phyloP scores from a whole-genome alignment of 352 stramenopile genomes.

The Pythium sukuiense region DNA sequence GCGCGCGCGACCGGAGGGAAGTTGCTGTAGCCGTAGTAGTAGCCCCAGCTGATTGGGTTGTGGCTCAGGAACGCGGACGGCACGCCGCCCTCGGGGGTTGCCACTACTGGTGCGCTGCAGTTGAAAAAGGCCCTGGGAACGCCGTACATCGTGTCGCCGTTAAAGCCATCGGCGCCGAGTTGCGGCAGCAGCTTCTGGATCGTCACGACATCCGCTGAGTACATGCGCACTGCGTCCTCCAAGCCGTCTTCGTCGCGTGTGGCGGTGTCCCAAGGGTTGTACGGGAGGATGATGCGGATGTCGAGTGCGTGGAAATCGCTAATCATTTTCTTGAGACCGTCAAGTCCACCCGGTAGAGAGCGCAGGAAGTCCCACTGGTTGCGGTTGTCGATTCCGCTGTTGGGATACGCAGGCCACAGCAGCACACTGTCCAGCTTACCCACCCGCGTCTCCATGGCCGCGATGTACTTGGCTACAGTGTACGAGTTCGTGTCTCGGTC shows the following conservation, averaged over 20 bases:
- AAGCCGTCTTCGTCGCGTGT: constrained; percentile 58
- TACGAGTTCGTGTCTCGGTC: constrained; percentile 61
- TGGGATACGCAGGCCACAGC: constrained; percentile 81
- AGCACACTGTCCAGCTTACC: constrained; percentile 77
- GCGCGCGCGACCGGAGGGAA: constrained; percentile 70
- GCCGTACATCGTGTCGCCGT: constrained; percentile 89
- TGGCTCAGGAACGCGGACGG: constrained; percentile 56
- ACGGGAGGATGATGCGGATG: constrained; percentile 74
- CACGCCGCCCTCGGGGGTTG: constrained; percentile 64
- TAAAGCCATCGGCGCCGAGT: constrained; percentile 73
- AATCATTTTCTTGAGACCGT: constrained; percentile 47
- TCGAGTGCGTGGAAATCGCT: constrained; percentile 56
- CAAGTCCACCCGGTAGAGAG: constrained; percentile 53
- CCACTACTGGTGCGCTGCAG: constrained; percentile 56
- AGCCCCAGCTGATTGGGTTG: constrained; percentile 85
- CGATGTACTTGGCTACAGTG: constrained; percentile 71
- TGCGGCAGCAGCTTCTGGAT: constrained; percentile 41
- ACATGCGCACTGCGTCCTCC: constrained; percentile 65
- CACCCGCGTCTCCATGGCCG: constrained; percentile 49
- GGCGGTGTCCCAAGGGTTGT: constrained; percentile 83
- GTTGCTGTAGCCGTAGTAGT: constrained; percentile 62
- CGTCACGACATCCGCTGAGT: constrained; percentile 65
- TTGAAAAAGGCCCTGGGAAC: constrained; percentile 82
- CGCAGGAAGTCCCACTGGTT: constrained; percentile 79
- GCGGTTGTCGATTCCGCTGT: constrained; percentile 80